Percentiles rank a stretch among this genome's conserved stretches.
phyloP scores from a whole-genome alignment of 495 filamentous ascomycete genomes.

The Neurospora pannonica region DNA sequence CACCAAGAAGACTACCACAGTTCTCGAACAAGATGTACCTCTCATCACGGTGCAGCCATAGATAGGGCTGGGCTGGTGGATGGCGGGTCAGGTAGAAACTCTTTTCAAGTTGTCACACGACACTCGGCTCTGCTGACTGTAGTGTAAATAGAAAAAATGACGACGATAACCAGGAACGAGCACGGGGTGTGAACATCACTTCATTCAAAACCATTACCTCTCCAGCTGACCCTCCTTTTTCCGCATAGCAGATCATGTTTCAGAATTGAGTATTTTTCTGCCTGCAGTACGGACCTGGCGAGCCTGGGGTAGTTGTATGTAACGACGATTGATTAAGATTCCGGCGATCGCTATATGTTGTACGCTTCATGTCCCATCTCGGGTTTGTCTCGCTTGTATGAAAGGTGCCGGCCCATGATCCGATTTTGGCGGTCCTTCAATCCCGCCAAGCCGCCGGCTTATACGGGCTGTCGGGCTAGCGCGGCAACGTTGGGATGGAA shows the following conservation, averaged over 20 bases:
- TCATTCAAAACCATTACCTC: not conserved
- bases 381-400: not conserved
- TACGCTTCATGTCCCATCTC: not conserved
- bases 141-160: not conserved
- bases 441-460: not conserved
- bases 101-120: not conserved
- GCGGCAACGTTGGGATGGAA: not conserved
- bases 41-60: not conserved
- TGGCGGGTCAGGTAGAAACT: not conserved
- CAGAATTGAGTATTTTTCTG: not conserved
- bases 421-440: not conserved
- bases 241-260: not conserved
- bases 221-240: not conserved
- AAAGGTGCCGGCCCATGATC: not conserved
- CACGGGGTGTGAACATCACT: not conserved
- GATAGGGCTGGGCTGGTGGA: not conserved
- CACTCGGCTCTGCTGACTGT: not conserved
- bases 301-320: not conserved
- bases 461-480: not conserved
- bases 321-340: not conserved
- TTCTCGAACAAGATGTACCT: not conserved
- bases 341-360: not conserved
- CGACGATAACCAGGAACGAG: not conserved
- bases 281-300: not conserved
- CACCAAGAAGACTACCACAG: not conserved